These are phyloP conservation scores for Colletotrichum endophyticum DNA, from an alignment of 2,329 filamentous ascomycete species.

Conservation along the genomic window DNA sequence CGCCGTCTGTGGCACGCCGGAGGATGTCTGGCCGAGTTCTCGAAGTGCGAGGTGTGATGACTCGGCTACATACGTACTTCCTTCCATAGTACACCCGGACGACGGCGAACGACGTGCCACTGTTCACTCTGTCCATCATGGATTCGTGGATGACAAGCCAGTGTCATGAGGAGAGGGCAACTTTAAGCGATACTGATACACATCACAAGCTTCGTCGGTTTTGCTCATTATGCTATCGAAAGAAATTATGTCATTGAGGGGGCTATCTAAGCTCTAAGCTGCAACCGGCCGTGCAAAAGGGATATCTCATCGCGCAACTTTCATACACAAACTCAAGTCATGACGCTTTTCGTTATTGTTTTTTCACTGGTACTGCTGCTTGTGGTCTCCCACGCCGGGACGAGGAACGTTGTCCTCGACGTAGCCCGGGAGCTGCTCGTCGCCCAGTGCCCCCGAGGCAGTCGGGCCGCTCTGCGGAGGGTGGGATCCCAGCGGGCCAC, in stretches of 20 bases:
- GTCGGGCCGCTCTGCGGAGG: not conserved
- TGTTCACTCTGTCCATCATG: not conserved
- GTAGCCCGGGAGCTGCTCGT: slow-evolving; percentile 19
- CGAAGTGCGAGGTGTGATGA: not conserved
- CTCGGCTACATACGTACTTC: not conserved
- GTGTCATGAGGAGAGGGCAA: not conserved
- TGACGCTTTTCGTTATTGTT: not conserved
- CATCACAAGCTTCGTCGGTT: not conserved
- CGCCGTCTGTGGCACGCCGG: not conserved
- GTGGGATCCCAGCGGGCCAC: slow-evolving; percentile 20
- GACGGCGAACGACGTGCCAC: not conserved
- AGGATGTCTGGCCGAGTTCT: not conserved
- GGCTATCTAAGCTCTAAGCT: not conserved
- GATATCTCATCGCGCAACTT: not conserved
- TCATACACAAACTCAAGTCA: not conserved
- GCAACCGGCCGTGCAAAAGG: not conserved
- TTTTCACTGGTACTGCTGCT: slow-evolving; percentile 16
- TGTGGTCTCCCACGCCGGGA: slow-evolving; percentile 20
- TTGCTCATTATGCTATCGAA: not conserved
- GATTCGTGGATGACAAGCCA: not conserved
- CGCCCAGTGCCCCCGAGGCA: slow-evolving; percentile 7
- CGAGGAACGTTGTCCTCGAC: slow-evolving; percentile 18
- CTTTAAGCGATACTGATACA: not conserved
- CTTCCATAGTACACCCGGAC: not conserved
- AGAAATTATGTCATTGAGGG: not conserved